phyloP scores from a whole-genome alignment of 179 eudicot species.

The Nepenthes alata region DNA sequence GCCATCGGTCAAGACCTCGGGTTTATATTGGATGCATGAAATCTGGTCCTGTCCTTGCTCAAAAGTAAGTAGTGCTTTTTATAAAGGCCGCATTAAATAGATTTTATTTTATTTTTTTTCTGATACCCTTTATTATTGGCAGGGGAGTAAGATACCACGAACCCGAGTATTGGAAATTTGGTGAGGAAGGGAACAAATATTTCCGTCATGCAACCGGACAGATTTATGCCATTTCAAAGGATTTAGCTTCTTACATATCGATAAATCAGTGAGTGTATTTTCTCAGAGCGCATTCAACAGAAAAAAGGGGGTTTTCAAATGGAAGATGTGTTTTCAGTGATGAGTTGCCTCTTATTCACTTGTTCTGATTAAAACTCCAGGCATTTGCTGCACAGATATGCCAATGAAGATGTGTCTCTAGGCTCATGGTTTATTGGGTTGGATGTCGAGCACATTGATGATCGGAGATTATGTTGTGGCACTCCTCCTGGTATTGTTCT shows the following conservation, averaged over 20 bases:
- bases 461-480: conserved; percentile 86
- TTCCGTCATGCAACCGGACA: conserved; percentile 97
- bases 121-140: conserved; percentile 6
- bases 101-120: conserved; percentile 2
- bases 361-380: conserved; percentile 21
- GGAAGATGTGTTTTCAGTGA: background rate
- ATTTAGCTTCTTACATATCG: conserved; percentile 66
- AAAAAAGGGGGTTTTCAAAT: background rate
- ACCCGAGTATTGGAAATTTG: conserved; percentile 94
- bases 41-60: conserved; percentile 94
- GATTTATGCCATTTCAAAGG: conserved; percentile 80
- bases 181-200: conserved; percentile 77
- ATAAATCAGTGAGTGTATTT: conserved; percentile 59
- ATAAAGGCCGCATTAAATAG: background rate
- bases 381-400: conserved; percentile 79
- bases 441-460: conserved; percentile 93
- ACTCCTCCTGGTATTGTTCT: conserved; percentile 73
- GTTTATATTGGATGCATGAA: conserved; percentile 97
- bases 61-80: conserved; percentile 38
- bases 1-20: conserved; percentile 71
- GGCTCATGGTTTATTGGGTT: conserved; percentile 96
- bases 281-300: background rate
- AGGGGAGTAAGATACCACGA: conserved; percentile 97
- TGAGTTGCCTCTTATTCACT: conserved; percentile 4
- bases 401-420: conserved; percentile 88